phyloP scores from a whole-genome alignment of 306 rosid species.

The Vigna radiata region DNA sequence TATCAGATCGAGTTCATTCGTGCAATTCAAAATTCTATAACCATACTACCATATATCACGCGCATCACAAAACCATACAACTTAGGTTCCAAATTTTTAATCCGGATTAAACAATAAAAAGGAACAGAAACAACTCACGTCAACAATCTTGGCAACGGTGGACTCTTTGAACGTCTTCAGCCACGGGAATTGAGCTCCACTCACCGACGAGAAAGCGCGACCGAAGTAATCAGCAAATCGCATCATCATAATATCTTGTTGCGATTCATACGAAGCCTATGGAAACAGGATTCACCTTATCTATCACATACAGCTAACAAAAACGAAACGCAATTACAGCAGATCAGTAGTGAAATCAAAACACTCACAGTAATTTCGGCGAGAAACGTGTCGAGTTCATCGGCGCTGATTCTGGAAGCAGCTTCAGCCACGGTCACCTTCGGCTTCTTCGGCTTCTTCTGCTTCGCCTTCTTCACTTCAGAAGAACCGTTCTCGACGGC shows the following conservation, averaged over 20 bases:
- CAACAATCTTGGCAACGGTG: conserved; percentile 62
- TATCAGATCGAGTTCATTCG: conserved; percentile 11
- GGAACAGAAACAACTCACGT: conserved; percentile 55
- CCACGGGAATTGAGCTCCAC: conserved; percentile 81
- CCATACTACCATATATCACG: neutral
- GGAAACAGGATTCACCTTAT: conserved; percentile 14
- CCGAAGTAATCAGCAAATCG: conserved; percentile 86
- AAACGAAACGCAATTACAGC: conserved; percentile 30
- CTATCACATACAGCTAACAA: neutral
- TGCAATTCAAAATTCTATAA: conserved; percentile 23
- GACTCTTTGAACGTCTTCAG: conserved; percentile 74
- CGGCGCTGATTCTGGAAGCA: conserved; percentile 62
- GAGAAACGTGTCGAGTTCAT: conserved; percentile 59
- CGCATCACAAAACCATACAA: conserved; percentile 11
- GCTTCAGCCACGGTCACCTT: conserved; percentile 70
- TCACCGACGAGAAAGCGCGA: conserved; percentile 65
- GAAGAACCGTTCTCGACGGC: conserved; percentile 43
- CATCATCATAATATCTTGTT: conserved; percentile 68
- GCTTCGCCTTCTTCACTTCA: conserved; percentile 52
- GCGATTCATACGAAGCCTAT: conserved; percentile 67
- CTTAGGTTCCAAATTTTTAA: conserved; percentile 16
- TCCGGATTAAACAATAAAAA: neutral
- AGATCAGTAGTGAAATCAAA: conserved; percentile 29
- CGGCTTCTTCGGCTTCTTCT: conserved; percentile 61
- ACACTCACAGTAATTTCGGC: conserved; percentile 66